phyloP scores from a whole-genome alignment of 106 monocot genomes.

The Iris macrosiphon region DNA sequence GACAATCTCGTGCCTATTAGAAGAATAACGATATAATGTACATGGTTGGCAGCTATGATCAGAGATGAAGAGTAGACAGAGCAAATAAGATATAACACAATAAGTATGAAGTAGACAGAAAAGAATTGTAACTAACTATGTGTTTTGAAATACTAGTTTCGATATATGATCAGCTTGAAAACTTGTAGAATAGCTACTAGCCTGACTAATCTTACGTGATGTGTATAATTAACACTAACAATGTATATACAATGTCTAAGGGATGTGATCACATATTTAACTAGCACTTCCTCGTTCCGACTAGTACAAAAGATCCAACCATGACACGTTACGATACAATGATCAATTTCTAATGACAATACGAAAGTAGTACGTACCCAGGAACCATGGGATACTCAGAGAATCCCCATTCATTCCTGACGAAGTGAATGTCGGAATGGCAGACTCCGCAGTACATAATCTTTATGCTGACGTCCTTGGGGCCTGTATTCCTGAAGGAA shows the following conservation, averaged over 20 bases:
- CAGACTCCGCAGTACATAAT: constrained; percentile 57
- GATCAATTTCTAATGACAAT: neutral
- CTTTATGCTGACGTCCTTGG: constrained; percentile 44
- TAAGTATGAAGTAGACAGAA: too few relatives aligned
- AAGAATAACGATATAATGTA: neutral
- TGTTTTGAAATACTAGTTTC: too few relatives aligned
- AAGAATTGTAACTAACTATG: too few relatives aligned
- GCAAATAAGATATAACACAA: too few relatives aligned
- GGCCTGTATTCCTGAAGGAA: constrained; percentile 31
- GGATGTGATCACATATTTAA: too few relatives aligned
- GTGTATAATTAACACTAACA: too few relatives aligned
- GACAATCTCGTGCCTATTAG: constrained; percentile 17
- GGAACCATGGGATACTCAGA: constrained; percentile 47
- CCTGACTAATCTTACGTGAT: neutral
- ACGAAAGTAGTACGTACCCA: constrained; percentile 15
- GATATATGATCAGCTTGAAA: too few relatives aligned
- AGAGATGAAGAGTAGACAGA: neutral
- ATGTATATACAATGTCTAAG: too few relatives aligned
- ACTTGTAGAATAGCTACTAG: neutral
- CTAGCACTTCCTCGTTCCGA: too few relatives aligned
- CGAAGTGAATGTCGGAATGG: constrained; percentile 47
- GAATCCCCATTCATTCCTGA: constrained; percentile 35
- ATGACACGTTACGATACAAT: too few relatives aligned
- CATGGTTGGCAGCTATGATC: neutral
- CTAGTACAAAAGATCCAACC: too few relatives aligned